These are phyloP conservation scores for Hanseniaspora pseudoguilliermondii DNA, from an alignment of 805 yeast genomes.

Conservation along the genomic window DNA sequence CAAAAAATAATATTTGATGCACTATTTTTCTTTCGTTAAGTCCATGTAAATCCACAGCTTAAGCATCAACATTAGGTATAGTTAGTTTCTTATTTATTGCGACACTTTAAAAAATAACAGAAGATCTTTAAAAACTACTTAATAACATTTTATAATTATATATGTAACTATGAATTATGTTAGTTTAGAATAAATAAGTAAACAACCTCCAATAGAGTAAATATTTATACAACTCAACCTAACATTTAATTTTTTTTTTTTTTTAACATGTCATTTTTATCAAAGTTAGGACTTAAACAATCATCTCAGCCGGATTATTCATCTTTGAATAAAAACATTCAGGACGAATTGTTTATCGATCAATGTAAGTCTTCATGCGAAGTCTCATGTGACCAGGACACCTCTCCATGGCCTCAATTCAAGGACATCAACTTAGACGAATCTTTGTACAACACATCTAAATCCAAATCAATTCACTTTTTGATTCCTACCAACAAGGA, in stretches of 20 bases:
- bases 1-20: too few relatives aligned
- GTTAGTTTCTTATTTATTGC: too few relatives aligned
- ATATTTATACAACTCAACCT: too few relatives aligned
- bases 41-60: too few relatives aligned
- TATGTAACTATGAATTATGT: too few relatives aligned
- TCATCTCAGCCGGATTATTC: not conserved
- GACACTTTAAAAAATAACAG: too few relatives aligned
- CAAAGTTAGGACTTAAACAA: not conserved
- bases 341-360: not conserved
- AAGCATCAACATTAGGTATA: too few relatives aligned
- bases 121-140: too few relatives aligned
- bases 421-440: slow-evolving; percentile 21
- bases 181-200: too few relatives aligned
- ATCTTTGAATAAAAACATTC: not conserved
- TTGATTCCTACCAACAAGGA: slow-evolving; percentile 70
- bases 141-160: too few relatives aligned
- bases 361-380: slow-evolving; percentile 7
- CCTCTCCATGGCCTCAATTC: slow-evolving; percentile 8
- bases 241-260: not conserved
- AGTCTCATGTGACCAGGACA: not conserved
- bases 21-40: too few relatives aligned
- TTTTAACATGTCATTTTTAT: not conserved
- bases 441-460: slow-evolving; percentile 59
- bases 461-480: slow-evolving; percentile 56
- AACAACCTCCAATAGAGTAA: too few relatives aligned